phyloP scores from a whole-genome alignment of 345 rosid genomes.

The Hibiscus trionum region DNA sequence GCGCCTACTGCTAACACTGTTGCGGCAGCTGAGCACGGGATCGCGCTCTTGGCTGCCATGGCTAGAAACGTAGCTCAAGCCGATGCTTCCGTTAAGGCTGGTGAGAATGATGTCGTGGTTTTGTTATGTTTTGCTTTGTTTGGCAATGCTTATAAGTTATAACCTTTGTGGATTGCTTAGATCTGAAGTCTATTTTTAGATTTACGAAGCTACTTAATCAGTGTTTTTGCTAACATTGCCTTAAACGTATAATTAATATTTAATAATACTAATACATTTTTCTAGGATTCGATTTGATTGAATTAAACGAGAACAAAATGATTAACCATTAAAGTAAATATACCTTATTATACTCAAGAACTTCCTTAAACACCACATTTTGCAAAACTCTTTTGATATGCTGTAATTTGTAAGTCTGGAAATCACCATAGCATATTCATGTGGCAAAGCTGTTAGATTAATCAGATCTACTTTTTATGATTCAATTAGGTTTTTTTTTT shows the following conservation, averaged over 20 bases:
- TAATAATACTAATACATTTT: not conserved
- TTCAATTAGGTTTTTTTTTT: no score
- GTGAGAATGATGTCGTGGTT: conserved; percentile 22
- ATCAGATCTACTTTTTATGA: no score
- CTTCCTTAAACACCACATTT: not conserved
- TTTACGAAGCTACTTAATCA: not conserved
- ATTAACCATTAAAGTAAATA: no score
- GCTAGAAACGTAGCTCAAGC: conserved; percentile 84
- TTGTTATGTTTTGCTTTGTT: not conserved
- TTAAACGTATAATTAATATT: not conserved
- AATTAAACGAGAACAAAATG: not conserved
- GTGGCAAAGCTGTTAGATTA: no score
- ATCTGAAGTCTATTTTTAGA: not conserved
- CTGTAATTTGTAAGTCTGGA: no score
- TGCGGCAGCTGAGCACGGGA: conserved; percentile 90
- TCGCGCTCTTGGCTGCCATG: conserved; percentile 78
- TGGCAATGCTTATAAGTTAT: not conserved
- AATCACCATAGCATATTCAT: no score
- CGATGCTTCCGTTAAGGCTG: conserved; percentile 81
- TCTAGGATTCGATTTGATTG: not conserved
- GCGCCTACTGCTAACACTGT: conserved; percentile 89
- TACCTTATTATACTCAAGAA: not conserved
- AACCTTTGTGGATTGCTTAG: not conserved
- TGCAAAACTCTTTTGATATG: no score
- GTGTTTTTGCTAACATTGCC: not conserved